Evolutionary conservation across 1,139 yeast genomes (phyloP).

Genomic region (Hanseniaspora gamundiae): DNA sequence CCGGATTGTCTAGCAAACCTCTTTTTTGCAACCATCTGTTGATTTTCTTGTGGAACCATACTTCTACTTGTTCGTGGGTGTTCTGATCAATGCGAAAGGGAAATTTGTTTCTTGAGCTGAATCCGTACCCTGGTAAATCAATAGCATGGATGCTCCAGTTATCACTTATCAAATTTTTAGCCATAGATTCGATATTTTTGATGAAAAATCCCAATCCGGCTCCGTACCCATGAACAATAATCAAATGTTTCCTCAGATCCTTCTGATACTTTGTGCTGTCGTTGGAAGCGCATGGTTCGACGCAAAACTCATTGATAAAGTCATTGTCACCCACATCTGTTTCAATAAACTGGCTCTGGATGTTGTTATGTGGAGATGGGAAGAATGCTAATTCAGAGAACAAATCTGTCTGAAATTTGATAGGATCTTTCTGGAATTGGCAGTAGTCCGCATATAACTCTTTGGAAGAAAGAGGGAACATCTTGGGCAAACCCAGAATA

Average conservation of each 20-base stretch:
- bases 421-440: constrained; percentile 10
- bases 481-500: constrained; percentile 24
- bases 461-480: constrained; percentile 44
- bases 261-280: no score
- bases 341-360: constrained; percentile 24
- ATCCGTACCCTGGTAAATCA: constrained; percentile 68
- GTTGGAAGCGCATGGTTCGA: constrained; percentile 37
- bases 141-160: constrained; percentile 59
- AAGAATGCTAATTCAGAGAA: constrained; percentile 30
- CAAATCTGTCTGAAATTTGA: constrained; percentile 40
- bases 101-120: constrained; percentile 53
- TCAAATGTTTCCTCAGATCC: constrained; percentile 55
- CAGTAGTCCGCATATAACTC: constrained; percentile 44
- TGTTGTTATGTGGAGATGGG: constrained; percentile 20
- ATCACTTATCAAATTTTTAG: constrained; percentile 18
- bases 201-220: constrained; percentile 64
- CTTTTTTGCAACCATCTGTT: constrained; percentile 53
- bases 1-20: constrained; percentile 26
- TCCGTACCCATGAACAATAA: constrained; percentile 68
- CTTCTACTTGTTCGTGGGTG: constrained; percentile 32
- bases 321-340: constrained; percentile 32
- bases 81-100: constrained; percentile 27
- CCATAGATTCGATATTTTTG: constrained; percentile 42
- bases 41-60: constrained; percentile 52
- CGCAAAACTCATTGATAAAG: constrained; percentile 50